These are phyloP conservation scores for Tarenaya hassleriana DNA, from an alignment of 345 rosid species.

Conservation along the genomic window DNA sequence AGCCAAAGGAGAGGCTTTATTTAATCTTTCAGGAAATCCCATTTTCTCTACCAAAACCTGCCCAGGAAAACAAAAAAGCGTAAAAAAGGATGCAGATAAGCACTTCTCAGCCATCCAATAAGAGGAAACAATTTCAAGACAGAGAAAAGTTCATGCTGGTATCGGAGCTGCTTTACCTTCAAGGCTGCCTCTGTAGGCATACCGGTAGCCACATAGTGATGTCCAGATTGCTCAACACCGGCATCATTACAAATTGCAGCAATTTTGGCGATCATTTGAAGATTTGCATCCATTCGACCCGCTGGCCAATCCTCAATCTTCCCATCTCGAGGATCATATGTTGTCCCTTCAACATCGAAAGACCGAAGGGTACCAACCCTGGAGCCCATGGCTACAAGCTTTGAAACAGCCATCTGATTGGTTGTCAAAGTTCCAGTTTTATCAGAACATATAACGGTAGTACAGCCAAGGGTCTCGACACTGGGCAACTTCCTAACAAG, in stretches of 20 bases:
- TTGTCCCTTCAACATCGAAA: conserved; percentile 77
- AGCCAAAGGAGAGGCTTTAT: conserved; percentile 33
- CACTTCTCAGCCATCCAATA: not conserved
- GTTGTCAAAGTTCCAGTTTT: conserved; percentile 94
- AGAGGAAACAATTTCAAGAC: conserved; percentile 8
- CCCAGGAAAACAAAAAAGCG: conserved; percentile 11
- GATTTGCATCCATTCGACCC: conserved; percentile 76
- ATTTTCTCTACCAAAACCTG: conserved; percentile 96
- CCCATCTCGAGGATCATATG: conserved; percentile 81
- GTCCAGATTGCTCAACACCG: conserved; percentile 57
- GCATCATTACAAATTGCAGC: conserved; percentile 92
- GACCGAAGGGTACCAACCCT: conserved; percentile 56
- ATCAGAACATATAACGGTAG: conserved; percentile 89
- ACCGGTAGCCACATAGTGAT: conserved; percentile 60
- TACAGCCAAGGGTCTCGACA: conserved; percentile 94
- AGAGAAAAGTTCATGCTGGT: conserved; percentile 9
- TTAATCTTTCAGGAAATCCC: conserved; percentile 62
- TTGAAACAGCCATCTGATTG: conserved; percentile 83
- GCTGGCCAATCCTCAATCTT: conserved; percentile 62
- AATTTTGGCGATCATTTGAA: conserved; percentile 81
- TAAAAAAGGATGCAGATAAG: not conserved
- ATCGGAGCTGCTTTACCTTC: conserved; percentile 45
- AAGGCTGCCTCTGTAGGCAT: conserved; percentile 97
- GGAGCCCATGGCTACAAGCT: conserved; percentile 82
- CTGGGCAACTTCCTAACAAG: conserved; percentile 89